Percentiles rank a stretch among this genome's conserved stretches.
These are phyloP conservation scores for Scheffersomyces coipomensis DNA, from an alignment of 805 yeast species.

Conservation along the genomic window DNA sequence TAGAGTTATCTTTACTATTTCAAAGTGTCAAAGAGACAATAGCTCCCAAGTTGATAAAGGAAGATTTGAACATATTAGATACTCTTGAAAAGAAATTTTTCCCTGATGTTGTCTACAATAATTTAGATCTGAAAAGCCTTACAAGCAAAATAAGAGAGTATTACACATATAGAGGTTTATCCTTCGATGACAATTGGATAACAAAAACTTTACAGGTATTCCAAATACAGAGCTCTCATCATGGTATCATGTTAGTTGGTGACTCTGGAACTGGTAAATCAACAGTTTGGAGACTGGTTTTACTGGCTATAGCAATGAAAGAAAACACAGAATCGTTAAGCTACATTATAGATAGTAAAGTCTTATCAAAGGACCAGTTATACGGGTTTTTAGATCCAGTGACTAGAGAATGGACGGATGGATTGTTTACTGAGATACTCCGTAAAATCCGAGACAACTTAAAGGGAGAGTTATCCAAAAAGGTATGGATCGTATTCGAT, in stretches of 20 bases:
- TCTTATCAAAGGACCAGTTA: conserved; percentile 59
- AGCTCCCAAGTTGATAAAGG: conserved; percentile 60
- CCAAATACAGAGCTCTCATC: conserved; percentile 60
- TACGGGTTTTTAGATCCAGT: conserved; percentile 72
- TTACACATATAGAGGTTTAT: conserved; percentile 30
- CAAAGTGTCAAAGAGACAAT: conserved; percentile 60
- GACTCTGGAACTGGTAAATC: conserved; percentile 75
- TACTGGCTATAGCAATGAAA: conserved; percentile 39
- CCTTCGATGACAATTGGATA: conserved; percentile 42
- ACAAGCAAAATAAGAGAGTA: conserved; percentile 16
- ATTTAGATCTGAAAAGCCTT: conserved; percentile 23
- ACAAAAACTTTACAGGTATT: conserved; percentile 59
- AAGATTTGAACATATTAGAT: conserved; percentile 48
- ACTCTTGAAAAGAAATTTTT: conserved; percentile 21
- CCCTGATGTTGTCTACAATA: conserved; percentile 15
- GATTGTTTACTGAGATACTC: conserved; percentile 67
- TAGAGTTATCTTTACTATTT: conserved; percentile 37
- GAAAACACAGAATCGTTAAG: conserved; percentile 36
- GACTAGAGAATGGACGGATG: conserved; percentile 92
- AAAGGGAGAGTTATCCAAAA: conserved; percentile 55
- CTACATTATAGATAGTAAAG: conserved; percentile 71
- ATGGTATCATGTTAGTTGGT: conserved; percentile 84
- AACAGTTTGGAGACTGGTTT: conserved; percentile 46
- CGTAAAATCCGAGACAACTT: conserved; percentile 55
- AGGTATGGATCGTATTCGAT: conserved; percentile 81